Base-by-base conservation (phyloP, 2,329 filamentous ascomycete species). In the Ophiostoma pallidulum region DNA sequence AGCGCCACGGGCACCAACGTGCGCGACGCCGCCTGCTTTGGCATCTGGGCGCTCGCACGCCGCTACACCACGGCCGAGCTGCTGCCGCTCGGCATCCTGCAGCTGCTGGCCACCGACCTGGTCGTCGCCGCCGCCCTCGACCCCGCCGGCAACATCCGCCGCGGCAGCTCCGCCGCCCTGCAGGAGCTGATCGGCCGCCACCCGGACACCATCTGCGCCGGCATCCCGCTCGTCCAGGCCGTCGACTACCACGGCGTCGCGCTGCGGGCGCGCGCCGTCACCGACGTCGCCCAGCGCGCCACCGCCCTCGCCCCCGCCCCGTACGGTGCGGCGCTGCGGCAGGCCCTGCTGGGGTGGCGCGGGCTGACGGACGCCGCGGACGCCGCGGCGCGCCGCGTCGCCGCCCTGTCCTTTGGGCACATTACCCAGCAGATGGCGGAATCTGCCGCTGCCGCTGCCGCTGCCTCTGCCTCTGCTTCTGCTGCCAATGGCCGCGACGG, bases 201-300 rank as follows among this genome's bases (percentile, higher is more conserved):
- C 64, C 91, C 92, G 0, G 83, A 96, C 57, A 89, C 78, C 0
- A 79, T 97, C 29, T 70, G 75, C 14, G 72, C 89, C 57, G 92
- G 91, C 0, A 97, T 98, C 48, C 66, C 79, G 36, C 73, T 97
- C 2, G 88, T 97, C 0, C 92, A 97, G 60, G 76, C 78, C 2
- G 86, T 97, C 1, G 92, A 98, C 60, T 98, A 96, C 59, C 89
- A 95, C 61, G 79, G 87, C 32, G 89, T 98, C 18, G 91, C 92
- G 3, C 74, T 94, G n/a, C 77, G 91, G 20, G 83, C 85, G 14
- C 77, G 86, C 54, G 91, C 90, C 4, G 82, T 95, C 57, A 74
- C 80, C 35, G 78, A 90, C 40, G 87, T 97, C 10, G 81, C 86
- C 0, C 67, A 79, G 12, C 74, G 74, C 32, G 84, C 84, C 1